Base-by-base conservation (phyloP, 495 filamentous ascomycete species). In the Trichoderma gamsii region DNA sequence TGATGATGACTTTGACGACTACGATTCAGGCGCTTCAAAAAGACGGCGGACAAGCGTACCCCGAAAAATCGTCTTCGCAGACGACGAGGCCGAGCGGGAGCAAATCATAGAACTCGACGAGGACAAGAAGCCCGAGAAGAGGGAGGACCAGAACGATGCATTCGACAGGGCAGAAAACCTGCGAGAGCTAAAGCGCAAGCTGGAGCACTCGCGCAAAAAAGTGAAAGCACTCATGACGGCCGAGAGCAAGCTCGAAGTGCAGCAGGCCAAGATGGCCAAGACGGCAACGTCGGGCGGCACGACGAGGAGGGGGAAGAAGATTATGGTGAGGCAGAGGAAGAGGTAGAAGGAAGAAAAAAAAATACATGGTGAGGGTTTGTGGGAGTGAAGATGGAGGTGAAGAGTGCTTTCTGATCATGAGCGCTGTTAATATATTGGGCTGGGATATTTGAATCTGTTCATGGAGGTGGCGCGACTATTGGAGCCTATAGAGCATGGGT, bases 301-400 rank as follows among this genome's bases (percentile, higher is more conserved):
- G 66, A 95, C 91, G 70, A 95, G 93, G 79, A 77, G 85, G 38
- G 92, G 93, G 16, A 82, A 89, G 74, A 93, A 90, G 78, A 93
- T 89, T 79, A 96, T 95, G 81, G 82, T 92, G 23, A 79, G 88
- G 65, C 89, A 92, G 81, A 83, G 93, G 72, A 97, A 96, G 83
- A 84, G 86, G 73, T 96, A 79, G 83, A 18, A 29, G 21, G n/a
- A 7, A 66, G 25, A n/a, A 8, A 21, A 21, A 25, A n/a, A 29
- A 38, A 29, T 15, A 4, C 2, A 3, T 38, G 35, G 8, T 38
- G 35, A 9, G 35, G 8, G 35, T 38, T 7, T 7, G 8, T 38
- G 16, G 18, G 49, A 1, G 25, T 13, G 23, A 23, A 43, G 63
- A n/a, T 38, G 32, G 25, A n/a, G 15, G 64, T 43, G 64, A 6